Conservation (phyloP, 352 stramenopile genomes). For the Phytophthora idaei region DNA sequence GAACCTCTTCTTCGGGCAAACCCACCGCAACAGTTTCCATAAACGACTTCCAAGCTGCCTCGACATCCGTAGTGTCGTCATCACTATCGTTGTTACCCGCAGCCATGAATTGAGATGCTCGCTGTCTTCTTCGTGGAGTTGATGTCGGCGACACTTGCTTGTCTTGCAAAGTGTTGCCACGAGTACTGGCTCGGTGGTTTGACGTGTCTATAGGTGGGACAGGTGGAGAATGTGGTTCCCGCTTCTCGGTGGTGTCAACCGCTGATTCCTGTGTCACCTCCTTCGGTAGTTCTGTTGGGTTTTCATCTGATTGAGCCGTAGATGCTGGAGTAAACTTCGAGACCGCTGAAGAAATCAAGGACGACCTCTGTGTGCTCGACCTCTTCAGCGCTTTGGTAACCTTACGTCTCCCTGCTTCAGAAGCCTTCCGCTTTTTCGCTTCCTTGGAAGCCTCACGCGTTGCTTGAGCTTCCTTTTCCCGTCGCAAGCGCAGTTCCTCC, state of each 20-base stretch:
- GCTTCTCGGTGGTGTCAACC: constrained; percentile 2
- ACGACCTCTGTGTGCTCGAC: constrained; percentile 17
- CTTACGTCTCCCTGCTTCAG: constrained; percentile 28
- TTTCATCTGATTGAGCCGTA: constrained; percentile 5
- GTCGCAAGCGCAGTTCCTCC: constrained; percentile 50
- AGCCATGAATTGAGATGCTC: constrained; percentile 14
- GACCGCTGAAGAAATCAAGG: constrained; percentile 16
- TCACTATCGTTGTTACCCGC: constrained; percentile 49
- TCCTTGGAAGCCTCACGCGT: constrained; percentile 35
- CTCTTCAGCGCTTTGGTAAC: constrained; percentile 24
- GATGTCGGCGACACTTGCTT: constrained; percentile 6
- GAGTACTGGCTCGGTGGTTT: constrained; percentile 18
- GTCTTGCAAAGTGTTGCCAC: constrained; percentile 15
- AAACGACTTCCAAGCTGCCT: constrained; percentile 64
- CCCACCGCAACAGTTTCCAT: constrained; percentile 45
- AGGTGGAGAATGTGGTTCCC: constrained; percentile 10
- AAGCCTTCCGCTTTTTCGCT: constrained; percentile 28
- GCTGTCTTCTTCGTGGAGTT: constrained; percentile 24
- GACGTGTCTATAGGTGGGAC: constrained; percentile 14
- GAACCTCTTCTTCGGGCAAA: constrained; percentile 12
- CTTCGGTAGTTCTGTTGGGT: constrained; percentile 4
- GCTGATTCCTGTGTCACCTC: constrained; percentile 1
- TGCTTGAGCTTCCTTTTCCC: constrained; percentile 47
- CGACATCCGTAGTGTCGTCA: constrained; percentile 64
- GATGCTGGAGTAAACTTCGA: neutral